A percentile compares a stretch with the other conserved stretches of the same genome.
Conservation (phyloP, 768 basidiomycete species). For the Russula abietina region DNA sequence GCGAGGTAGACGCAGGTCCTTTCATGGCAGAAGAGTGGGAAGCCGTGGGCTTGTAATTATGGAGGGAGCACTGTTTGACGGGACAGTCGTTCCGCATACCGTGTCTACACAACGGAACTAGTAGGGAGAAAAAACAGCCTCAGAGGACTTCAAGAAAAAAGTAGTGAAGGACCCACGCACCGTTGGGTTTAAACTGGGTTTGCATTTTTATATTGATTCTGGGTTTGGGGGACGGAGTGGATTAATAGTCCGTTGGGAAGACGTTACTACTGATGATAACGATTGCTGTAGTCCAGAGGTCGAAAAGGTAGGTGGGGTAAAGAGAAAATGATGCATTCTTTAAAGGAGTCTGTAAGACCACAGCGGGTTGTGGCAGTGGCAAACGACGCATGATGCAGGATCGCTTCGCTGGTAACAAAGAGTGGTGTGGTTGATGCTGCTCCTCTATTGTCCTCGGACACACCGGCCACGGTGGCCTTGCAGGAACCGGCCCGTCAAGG, state of each 20-base stretch:
- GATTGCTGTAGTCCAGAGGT: neutral
- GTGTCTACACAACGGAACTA: slow-evolving; percentile 7
- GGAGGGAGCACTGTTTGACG: neutral
- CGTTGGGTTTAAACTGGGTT: neutral
- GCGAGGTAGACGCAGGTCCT: neutral
- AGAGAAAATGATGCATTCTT: neutral
- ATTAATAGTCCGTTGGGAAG: neutral
- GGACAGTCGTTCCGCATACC: slow-evolving; percentile 11
- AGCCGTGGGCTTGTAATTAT: neutral
- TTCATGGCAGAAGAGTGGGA: neutral
- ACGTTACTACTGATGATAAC: neutral
- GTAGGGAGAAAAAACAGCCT: neutral
- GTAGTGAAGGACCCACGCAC: neutral
- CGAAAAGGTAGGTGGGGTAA: too few relatives aligned
- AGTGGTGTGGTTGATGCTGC: neutral
- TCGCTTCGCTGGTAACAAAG: neutral
- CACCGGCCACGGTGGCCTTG: too few relatives aligned
- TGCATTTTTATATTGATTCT: neutral
- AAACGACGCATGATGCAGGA: too few relatives aligned
- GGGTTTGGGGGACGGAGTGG: neutral
- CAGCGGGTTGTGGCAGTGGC: slow-evolving; percentile 2
- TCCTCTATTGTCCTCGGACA: too few relatives aligned
- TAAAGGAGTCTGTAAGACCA: slow-evolving; percentile 4
- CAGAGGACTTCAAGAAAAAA: neutral
- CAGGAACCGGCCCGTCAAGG: too few relatives aligned